Percentiles rank a stretch among this genome's conserved stretches.
Evolutionary conservation across 352 stramenopile species (phyloP).

Genomic region (Globisporangium radiosum): DNA sequence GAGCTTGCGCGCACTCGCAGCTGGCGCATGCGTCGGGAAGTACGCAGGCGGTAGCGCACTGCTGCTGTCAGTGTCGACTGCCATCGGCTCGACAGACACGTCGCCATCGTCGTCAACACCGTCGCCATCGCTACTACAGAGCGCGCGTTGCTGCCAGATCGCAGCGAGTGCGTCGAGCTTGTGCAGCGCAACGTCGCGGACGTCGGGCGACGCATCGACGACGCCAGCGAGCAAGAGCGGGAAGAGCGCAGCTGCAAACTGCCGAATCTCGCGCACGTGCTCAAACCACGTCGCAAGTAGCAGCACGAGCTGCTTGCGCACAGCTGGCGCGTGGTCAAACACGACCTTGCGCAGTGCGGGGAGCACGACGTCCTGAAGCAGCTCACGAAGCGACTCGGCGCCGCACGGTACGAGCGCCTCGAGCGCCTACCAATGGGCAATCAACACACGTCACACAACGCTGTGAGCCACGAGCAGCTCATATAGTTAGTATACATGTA

Average conservation of each 20-base stretch:
- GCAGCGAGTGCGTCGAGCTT: constrained; percentile 41
- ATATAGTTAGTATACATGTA: not conserved
- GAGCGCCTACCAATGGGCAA: constrained; percentile 24
- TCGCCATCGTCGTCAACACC: constrained; percentile 12
- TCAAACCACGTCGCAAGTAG: constrained; percentile 57
- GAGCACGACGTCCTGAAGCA: constrained; percentile 74
- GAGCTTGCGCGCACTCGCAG: constrained; percentile 35
- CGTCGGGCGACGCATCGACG: constrained; percentile 66
- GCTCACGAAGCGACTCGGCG: constrained; percentile 50
- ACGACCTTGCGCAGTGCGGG: constrained; percentile 57
- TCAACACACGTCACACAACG: not conserved
- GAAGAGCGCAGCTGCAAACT: constrained; percentile 63
- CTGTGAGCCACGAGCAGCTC: not conserved
- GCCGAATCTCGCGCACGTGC: constrained; percentile 40
- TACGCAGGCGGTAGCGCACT: constrained; percentile 26
- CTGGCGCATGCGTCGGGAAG: constrained; percentile 40
- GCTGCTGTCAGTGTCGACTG: constrained; percentile 14
- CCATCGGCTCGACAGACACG: constrained; percentile 29
- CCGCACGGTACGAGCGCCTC: constrained; percentile 66
- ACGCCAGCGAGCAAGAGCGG: constrained; percentile 58
- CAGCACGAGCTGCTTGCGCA: constrained; percentile 64
- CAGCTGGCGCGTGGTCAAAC: constrained; percentile 59
- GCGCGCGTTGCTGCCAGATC: constrained; percentile 21
- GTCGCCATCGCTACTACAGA: constrained; percentile 4
- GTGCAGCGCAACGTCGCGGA: constrained; percentile 28